Percentiles rank a stretch among this genome's conserved stretches.
Evolutionary conservation across 106 monocot genomes (phyloP).

Genomic region (Alisma plantagoaquatica): DNA sequence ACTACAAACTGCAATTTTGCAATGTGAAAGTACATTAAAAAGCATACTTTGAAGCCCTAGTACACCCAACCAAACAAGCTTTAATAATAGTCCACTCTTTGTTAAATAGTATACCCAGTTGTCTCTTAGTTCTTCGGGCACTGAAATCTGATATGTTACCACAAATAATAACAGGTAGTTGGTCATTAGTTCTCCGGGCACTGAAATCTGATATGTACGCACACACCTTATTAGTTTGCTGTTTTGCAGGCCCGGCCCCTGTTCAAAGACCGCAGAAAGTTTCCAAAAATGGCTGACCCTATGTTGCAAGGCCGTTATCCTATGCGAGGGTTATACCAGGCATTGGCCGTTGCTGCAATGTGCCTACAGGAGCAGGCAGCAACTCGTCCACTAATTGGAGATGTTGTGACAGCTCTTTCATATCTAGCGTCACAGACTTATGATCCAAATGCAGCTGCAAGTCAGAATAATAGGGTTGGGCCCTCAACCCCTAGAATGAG

Average conservation of each 20-base stretch:
- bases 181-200: too few relatives aligned
- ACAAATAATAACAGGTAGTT: too few relatives aligned
- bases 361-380: constrained; percentile 91
- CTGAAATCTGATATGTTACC: too few relatives aligned
- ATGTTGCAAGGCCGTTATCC: constrained; percentile 64
- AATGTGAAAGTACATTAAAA: too few relatives aligned
- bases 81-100: too few relatives aligned
- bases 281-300: constrained; percentile 89
- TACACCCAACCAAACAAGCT: too few relatives aligned
- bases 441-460: constrained; percentile 62
- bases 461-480: constrained; percentile 23
- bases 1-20: too few relatives aligned
- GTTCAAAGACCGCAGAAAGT: constrained; percentile 82
- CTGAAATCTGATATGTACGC: too few relatives aligned
- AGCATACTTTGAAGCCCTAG: too few relatives aligned
- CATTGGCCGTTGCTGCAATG: constrained; percentile 90
- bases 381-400: constrained; percentile 72
- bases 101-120: too few relatives aligned
- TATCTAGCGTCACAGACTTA: constrained; percentile 77
- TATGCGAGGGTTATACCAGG: constrained; percentile 79
- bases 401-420: constrained; percentile 79
- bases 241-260: constrained; percentile 72
- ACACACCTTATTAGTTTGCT: too few relatives aligned
- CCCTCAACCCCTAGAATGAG: constrained; percentile 48
- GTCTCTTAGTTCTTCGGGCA: too few relatives aligned